A percentile compares a stretch with the other conserved stretches of the same genome.
phyloP scores from a whole-genome alignment of 2,329 filamentous ascomycete species.

The Colletotrichum nymphaeae region DNA sequence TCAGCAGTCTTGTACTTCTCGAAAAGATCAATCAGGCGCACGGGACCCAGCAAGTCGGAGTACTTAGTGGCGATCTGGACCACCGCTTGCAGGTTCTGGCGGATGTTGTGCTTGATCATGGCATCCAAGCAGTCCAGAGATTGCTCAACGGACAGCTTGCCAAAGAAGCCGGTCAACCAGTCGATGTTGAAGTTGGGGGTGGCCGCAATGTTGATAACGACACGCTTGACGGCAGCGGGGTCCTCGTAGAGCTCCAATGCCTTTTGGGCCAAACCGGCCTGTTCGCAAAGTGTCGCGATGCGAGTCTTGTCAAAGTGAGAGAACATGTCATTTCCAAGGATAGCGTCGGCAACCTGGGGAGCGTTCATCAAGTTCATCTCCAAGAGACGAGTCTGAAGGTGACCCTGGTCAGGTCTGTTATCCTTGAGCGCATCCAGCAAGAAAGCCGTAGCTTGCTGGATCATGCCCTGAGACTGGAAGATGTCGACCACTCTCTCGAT shows the following conservation, averaged over 20 bases:
- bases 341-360: conserved; percentile 96
- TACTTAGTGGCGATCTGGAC: conserved; percentile 98
- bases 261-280: conserved; percentile 86
- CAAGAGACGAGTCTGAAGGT: conserved; percentile 91
- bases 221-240: conserved; percentile 88
- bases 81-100: conserved; percentile 94
- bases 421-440: conserved; percentile 94
- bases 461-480: conserved; percentile 97
- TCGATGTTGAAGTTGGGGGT: conserved; percentile 90
- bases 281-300: conserved; percentile 91
- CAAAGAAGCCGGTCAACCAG: conserved; percentile 93
- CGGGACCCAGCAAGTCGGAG: conserved; percentile 92
- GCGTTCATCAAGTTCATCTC: conserved; percentile 99
- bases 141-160: conserved; percentile 93
- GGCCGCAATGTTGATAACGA: conserved; percentile 83
- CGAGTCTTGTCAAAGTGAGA: conserved; percentile 93
- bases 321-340: conserved; percentile 98
- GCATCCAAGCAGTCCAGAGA: conserved; percentile 93
- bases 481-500: conserved; percentile 96
- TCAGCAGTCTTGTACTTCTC: conserved; percentile 98
- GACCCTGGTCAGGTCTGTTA: conserved; percentile 92
- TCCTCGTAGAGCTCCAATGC: conserved; percentile 97
- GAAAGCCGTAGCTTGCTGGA: conserved; percentile 98
- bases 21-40: conserved; percentile 88
- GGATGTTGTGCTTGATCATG: conserved; percentile 97